Evolutionary conservation across 495 filamentous ascomycete genomes (phyloP), one percentile per base, ranked within the genome.

Genomic region (Lasiosphaeria miniovina): DNA sequence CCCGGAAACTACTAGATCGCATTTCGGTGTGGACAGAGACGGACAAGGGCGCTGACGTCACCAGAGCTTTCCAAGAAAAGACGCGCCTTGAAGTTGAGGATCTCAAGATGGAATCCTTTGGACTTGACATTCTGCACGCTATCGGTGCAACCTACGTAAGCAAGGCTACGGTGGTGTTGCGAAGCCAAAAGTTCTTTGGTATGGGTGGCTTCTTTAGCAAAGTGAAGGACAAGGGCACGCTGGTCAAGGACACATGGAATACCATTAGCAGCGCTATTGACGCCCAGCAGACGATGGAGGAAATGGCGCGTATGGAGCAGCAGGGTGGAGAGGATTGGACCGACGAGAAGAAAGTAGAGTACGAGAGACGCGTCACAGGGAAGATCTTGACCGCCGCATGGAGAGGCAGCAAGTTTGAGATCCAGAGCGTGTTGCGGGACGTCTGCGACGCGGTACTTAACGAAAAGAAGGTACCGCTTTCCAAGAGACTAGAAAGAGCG

Each of bases 311-410:
- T 70, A 74, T 91, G 74, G 95, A 99, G 75, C 90, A 96, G 79
- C 88, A 88, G 67, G 94, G 94, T 17, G 94, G 94, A 24, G 95
- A 97, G 56, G 93, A 96, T 46, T 99, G 94, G 94, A 97, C 94
- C 9, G 94, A 98, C 64, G 95, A 99, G 85, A 92, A 89, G 80
- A 93, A 91, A 76, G 80, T 88, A n/a, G 94, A 99, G 75, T 96
- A 93, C 64, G 93, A 98, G 78, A 86, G 91, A 68, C 85, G 86
- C 67, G 93, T 98, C 3, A 99, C 94, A 34, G 94, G 94, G 54
- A 98, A 99, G 82, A 96, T 99, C 60, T 84, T 99, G n/a, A 95
- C 92, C 7, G 94, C 94, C 17, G 94, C 95, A 24, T 99, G 94
- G 95, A 81, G 91, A 57, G 95, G 95, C 51, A 93, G 89, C 82